phyloP scores from a whole-genome alignment of 1,284 basidiomycete species.

The Papiliotrema terrestris region DNA sequence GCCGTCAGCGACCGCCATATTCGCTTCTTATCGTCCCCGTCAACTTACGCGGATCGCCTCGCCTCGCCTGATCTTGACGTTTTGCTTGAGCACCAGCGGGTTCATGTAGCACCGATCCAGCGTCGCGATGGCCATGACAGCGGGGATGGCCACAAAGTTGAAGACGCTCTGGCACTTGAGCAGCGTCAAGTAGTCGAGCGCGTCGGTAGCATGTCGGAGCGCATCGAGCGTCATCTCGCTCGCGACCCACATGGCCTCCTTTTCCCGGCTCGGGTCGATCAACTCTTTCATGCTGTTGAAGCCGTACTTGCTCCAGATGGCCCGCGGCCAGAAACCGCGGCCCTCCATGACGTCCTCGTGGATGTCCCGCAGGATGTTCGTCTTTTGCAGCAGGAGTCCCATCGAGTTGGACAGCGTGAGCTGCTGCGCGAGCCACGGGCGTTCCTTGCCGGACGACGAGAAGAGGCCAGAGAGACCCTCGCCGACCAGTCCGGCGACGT shows the following conservation, averaged over 20 bases:
- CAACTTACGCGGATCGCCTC: constrained; percentile 70
- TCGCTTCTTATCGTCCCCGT: no score
- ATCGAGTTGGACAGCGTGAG: constrained; percentile 88
- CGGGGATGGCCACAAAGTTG: constrained; percentile 95
- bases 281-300: constrained; percentile 56
- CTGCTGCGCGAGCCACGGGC: constrained; percentile 69
- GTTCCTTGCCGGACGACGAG: constrained; percentile 81
- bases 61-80: constrained; percentile 94
- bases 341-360: constrained; percentile 84
- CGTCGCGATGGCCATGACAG: constrained; percentile 94
- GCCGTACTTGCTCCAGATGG: constrained; percentile 79
- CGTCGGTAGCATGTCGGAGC: constrained; percentile 75
- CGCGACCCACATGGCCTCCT: constrained; percentile 71
- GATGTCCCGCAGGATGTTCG: constrained; percentile 95
- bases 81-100: constrained; percentile 76
- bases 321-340: constrained; percentile 91
- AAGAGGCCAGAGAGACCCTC: constrained; percentile 93
- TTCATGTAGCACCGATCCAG: constrained; percentile 92
- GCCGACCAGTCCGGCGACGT: constrained; percentile 95
- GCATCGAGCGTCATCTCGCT: constrained; percentile 89
- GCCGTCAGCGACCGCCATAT: no score
- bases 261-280: constrained; percentile 53
- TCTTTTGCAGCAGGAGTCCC: constrained; percentile 97
- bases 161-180: constrained; percentile 90
- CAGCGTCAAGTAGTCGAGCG: constrained; percentile 84